phyloP scores from a whole-genome alignment of 306 rosid species.

The Pyrus pyrifolia region DNA sequence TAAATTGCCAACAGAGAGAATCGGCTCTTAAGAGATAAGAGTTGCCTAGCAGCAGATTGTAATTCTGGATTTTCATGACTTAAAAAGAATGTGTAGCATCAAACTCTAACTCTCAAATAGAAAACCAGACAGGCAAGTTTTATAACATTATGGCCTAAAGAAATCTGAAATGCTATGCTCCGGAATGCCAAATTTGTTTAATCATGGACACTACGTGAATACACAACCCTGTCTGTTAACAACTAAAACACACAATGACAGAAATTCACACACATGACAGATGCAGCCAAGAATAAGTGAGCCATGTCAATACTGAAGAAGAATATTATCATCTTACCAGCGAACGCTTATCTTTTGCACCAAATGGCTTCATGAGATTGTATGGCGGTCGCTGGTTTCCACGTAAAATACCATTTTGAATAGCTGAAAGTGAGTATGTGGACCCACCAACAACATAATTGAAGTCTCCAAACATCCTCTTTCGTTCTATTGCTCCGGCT shows the following conservation, averaged over 20 bases:
- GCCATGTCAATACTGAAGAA: background rate
- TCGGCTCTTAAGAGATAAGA: background rate
- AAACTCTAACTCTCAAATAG: background rate
- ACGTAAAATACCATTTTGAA: constrained; percentile 91
- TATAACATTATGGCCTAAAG: background rate
- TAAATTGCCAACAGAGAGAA: background rate
- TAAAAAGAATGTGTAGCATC: background rate
- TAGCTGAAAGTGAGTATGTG: constrained; percentile 77
- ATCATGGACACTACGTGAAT: background rate
- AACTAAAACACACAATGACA: background rate
- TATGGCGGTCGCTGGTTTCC: constrained; percentile 88
- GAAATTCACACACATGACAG: background rate
- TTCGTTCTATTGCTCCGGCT: constrained; percentile 68
- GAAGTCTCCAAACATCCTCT: constrained; percentile 71
- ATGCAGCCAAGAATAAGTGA: background rate
- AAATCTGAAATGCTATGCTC: background rate
- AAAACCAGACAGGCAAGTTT: background rate
- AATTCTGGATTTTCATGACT: background rate
- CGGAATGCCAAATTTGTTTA: background rate
- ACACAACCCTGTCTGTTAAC: background rate
- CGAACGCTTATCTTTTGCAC: constrained; percentile 68
- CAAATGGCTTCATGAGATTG: constrained; percentile 80
- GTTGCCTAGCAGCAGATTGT: background rate
- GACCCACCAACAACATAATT: constrained; percentile 77
- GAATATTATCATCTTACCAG: constrained; percentile 30